A percentile compares a stretch with the other conserved stretches of the same genome.
Conservation (phyloP, 2,329 filamentous ascomycete species). For the Lasiodiplodia sp. region DNA sequence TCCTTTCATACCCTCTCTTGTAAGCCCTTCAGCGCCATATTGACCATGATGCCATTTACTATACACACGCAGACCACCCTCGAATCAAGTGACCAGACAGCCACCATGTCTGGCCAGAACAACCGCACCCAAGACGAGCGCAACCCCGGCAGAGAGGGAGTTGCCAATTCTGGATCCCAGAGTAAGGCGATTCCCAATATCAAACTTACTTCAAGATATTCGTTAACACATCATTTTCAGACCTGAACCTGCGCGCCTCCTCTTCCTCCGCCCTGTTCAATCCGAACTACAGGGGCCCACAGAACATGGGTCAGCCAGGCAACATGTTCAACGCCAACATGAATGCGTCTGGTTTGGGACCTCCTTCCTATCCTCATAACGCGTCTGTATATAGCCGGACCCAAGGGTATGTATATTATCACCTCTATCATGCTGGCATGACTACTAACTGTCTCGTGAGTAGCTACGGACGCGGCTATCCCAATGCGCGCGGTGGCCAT, state of each 20-base stretch:
- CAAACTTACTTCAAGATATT: accelerated
- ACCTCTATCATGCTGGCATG: no score
- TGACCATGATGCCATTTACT: background rate
- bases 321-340: no score
- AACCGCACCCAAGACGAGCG: background rate
- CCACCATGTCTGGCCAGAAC: background rate
- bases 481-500: no score
- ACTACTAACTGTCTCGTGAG: no score
- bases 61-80: background rate
- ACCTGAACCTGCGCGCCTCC: background rate
- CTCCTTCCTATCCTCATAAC: no score
- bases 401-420: no score
- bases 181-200: background rate
- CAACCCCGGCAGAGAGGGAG: no score
- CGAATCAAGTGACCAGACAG: background rate
- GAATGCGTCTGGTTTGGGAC: no score
- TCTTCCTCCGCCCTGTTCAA: background rate
- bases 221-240: background rate
- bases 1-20: background rate
- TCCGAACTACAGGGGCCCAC: background rate
- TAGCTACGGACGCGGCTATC: no score
- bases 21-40: background rate
- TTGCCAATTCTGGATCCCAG: no score
- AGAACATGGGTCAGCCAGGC: no score
- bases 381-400: no score